Conservation (phyloP, 2,329 filamentous ascomycete genomes). For the Sclerotinia subarctica region DNA sequence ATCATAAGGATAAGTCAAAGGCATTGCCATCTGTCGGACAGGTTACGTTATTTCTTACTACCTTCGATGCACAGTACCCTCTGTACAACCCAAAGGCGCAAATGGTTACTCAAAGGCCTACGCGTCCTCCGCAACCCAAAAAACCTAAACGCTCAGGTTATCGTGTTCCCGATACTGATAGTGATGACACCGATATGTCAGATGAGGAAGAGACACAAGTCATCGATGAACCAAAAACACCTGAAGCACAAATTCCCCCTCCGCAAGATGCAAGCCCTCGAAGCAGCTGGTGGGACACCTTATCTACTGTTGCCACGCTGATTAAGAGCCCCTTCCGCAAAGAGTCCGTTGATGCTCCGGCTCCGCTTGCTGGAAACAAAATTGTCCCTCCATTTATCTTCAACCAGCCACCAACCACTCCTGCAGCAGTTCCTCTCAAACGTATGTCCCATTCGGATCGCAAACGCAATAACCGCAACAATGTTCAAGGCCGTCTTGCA, state of each 20-base stretch:
- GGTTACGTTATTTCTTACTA: slow-evolving; percentile 19
- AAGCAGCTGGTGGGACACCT: background rate
- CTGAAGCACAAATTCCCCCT: background rate
- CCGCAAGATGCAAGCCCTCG: slow-evolving; percentile 2
- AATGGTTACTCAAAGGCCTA: background rate
- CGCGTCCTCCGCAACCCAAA: background rate
- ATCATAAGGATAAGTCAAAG: slow-evolving; percentile 13
- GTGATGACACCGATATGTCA: background rate
- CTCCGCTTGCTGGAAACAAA: background rate
- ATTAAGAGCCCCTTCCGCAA: slow-evolving; percentile 15
- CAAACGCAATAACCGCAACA: slow-evolving; percentile 5
- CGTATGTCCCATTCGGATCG: slow-evolving; percentile 16
- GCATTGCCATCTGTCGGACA: slow-evolving; percentile 19
- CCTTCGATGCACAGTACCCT: slow-evolving; percentile 9
- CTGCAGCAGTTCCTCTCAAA: slow-evolving; percentile 1
- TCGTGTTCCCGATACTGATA: slow-evolving; percentile 2
- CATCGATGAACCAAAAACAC: background rate
- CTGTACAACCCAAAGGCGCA: background rate
- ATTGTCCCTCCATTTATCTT: slow-evolving; percentile 8
- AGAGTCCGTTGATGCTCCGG: background rate
- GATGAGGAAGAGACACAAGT: background rate
- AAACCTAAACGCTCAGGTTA: background rate
- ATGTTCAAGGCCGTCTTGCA: slow-evolving; percentile 4
- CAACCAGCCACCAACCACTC: slow-evolving; percentile 5
- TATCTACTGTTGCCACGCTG: slow-evolving; percentile 2